Conservation (phyloP, 164 flowering plant genomes). For the Echeveria elegans region DNA sequence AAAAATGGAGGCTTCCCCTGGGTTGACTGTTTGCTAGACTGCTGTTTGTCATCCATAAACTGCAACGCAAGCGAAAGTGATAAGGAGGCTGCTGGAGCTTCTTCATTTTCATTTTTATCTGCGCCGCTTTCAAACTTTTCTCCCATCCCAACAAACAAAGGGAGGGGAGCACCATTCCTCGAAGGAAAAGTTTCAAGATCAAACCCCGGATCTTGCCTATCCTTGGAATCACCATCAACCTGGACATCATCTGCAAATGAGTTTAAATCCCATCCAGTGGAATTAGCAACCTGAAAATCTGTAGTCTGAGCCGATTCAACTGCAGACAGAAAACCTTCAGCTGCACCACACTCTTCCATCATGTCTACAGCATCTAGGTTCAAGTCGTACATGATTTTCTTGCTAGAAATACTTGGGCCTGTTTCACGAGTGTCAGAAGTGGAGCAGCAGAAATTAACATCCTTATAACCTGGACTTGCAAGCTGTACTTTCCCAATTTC, state of each 20-base stretch:
- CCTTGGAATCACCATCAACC: constrained; percentile 13
- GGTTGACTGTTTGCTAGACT: constrained; percentile 23
- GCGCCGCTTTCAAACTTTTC: constrained; percentile 14
- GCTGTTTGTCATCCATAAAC: constrained; percentile 9
- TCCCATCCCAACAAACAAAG: constrained; percentile 15
- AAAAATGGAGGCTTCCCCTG: constrained; percentile 40
- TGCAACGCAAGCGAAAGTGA: constrained; percentile 2
- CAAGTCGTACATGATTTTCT: constrained; percentile 18
- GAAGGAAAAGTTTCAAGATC: constrained; percentile 16
- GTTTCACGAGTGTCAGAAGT: constrained; percentile 12
- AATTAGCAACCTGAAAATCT: constrained; percentile 14
- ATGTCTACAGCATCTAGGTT: constrained; percentile 8
- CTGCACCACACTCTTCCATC: constrained; percentile 14
- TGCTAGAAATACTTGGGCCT: constrained; percentile 15
- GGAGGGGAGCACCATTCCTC: constrained; percentile 12
- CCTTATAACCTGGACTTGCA: constrained; percentile 15
- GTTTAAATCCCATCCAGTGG: constrained; percentile 21
- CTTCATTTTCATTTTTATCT: constrained; percentile 16
- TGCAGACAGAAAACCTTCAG: constrained; percentile 55
- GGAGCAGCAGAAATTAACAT: constrained; percentile 14
- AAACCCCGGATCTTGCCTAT: too few species aligned
- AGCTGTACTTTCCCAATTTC: constrained; percentile 13
- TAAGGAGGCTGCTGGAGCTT: neutral
- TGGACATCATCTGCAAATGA: constrained; percentile 25
- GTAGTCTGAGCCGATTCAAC: constrained; percentile 23